Evolutionary conservation across 1,284 basidiomycete species (phyloP).

Genomic region (Malassezia caprae): DNA sequence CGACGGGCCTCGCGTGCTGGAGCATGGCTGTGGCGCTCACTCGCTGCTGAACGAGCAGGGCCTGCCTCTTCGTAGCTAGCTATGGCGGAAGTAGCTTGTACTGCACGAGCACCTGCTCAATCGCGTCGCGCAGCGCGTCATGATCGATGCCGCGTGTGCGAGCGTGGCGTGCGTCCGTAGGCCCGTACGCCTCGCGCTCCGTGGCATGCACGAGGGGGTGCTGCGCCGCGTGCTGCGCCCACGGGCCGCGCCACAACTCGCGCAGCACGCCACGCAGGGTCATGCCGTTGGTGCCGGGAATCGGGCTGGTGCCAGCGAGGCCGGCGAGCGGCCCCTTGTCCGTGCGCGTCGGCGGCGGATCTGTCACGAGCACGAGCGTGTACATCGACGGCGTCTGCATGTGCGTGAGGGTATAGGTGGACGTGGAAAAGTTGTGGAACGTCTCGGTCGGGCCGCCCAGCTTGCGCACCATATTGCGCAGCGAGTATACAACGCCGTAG

Average conservation of each 20-base stretch:
- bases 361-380: constrained; percentile 89
- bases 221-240: constrained; percentile 81
- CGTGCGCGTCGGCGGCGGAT: constrained; percentile 57
- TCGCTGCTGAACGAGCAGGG: constrained; percentile 34
- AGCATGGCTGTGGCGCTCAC: constrained; percentile 24
- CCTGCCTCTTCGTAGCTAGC: constrained; percentile 25
- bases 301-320: constrained; percentile 21
- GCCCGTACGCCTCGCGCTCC: constrained; percentile 25
- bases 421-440: constrained; percentile 82
- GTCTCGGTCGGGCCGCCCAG: constrained; percentile 57
- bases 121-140: constrained; percentile 27
- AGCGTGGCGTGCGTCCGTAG: constrained; percentile 8
- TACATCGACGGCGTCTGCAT: constrained; percentile 84
- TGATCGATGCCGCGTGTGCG: constrained; percentile 30
- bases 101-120: constrained; percentile 21
- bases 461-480: constrained; percentile 91
- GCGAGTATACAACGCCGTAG: constrained; percentile 83
- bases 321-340: constrained; percentile 11
- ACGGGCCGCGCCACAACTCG: constrained; percentile 81
- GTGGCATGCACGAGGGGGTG: constrained; percentile 64
- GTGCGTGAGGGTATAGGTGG: constrained; percentile 82
- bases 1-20: constrained; percentile 41
- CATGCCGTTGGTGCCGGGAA: constrained; percentile 44
- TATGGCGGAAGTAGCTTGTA: constrained; percentile 14
- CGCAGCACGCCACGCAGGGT: constrained; percentile 66